Evolutionary conservation across 202 grass and related monocot species (phyloP), one percentile per base, ranked within the genome.

Genomic region (Zoysia matrella): DNA sequence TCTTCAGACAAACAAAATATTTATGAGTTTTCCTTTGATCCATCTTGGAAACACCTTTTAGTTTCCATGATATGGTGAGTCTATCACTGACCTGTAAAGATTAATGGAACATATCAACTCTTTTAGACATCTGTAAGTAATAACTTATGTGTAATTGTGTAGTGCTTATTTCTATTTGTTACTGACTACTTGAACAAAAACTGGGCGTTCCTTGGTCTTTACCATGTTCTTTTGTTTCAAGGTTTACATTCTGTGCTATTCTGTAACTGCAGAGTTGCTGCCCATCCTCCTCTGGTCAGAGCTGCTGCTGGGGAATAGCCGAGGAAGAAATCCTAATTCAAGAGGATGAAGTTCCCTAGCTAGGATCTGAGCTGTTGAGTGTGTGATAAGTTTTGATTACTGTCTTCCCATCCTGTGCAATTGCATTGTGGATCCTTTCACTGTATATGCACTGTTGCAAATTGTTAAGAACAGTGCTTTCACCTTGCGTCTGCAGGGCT

Each of bases 241-340:
- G 7, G 56, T 72, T 80, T 50, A 15, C 48, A 7, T 44, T 74
- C 69, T 66, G 10, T 1, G 30, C 2, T 71, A 52, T 91, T 72
- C 10, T 49, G 0, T 55, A 69, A 73, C 22, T 67, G 60, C 75
- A 98, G 92, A 95, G 65, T 64, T 98, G 95, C 15, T 95, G 62
- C 48, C 82, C 80, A 0, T 73, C 66, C 0, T 82, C 73, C 47
- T 77, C 74, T 48, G 44, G 55, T 84, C 78, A 65, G 47, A 86
- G 22, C 60, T 80, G 85, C 50, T 65, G 64, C 45, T 94, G 91
- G 91, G 73, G 63, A 65, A 69, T 83, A 74, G 73, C 47, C 3
- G 91, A 92, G 65, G 94, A 97, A 77, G 87, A 88, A 56, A 88
- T 92, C 14, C 42, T 87, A 18, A 83, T 97, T 72, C 85, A 90